These are phyloP conservation scores for Agaricus bisporus DNA, from an alignment of 768 basidiomycete species.

Conservation along the genomic window DNA sequence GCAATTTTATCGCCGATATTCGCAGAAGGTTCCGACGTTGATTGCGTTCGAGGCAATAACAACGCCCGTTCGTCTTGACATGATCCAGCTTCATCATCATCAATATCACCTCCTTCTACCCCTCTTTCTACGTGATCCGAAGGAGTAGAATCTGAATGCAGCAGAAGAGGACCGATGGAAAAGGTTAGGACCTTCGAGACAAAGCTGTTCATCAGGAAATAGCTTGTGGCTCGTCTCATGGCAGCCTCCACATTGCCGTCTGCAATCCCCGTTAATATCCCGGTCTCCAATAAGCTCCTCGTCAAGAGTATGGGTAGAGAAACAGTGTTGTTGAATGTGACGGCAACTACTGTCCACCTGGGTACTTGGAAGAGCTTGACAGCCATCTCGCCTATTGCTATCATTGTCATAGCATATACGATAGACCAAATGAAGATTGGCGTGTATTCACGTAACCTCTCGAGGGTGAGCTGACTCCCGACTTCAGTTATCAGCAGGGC, in stretches of 20 bases:
- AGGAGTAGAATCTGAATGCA: not conserved
- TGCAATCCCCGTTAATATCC: constrained; percentile 2
- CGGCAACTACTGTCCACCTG: constrained; percentile 4
- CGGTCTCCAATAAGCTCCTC: constrained; percentile 5
- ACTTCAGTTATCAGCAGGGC: constrained; percentile 9
- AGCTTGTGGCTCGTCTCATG: constrained; percentile 6
- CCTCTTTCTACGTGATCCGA: not conserved
- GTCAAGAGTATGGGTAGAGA: constrained; percentile 11
- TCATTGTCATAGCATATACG: not conserved
- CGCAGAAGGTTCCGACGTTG: not conserved
- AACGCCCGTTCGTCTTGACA: not conserved
- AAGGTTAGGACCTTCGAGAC: constrained; percentile 10
- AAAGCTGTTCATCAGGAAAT: constrained; percentile 11
- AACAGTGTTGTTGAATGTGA: constrained; percentile 11
- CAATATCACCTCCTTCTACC: not conserved
- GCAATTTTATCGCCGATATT: not conserved
- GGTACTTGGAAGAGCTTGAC: constrained; percentile 5
- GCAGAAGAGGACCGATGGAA: constrained; percentile 1
- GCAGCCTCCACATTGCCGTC: constrained; percentile 2
- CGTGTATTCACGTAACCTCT: constrained; percentile 1
- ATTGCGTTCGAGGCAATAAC: not conserved
- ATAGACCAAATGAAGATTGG: constrained; percentile 9
- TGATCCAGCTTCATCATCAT: not conserved
- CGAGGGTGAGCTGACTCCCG: constrained; percentile 2
- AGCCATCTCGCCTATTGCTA: constrained; percentile 3